phyloP scores from a whole-genome alignment of 2,329 filamentous ascomycete genomes.

The Colletotrichum tofieldiae region DNA sequence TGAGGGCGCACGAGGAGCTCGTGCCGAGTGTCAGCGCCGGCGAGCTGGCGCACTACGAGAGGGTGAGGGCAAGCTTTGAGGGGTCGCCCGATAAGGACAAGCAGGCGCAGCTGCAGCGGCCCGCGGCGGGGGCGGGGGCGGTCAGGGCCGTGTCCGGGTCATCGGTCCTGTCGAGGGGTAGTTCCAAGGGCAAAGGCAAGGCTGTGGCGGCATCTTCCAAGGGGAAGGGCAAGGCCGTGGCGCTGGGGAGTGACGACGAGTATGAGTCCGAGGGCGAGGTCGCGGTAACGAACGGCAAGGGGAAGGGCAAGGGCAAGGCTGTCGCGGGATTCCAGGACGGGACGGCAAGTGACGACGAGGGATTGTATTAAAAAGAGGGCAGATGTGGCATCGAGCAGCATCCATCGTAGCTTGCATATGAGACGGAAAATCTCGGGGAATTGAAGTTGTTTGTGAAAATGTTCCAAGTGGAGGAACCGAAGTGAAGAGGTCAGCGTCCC shows the following conservation, averaged over 20 bases:
- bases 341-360: slow-evolving; percentile 71
- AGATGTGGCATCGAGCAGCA: background rate
- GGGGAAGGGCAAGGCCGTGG: slow-evolving; percentile 57
- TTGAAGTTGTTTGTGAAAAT: background rate
- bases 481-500: background rate
- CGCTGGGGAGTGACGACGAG: slow-evolving; percentile 52
- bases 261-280: slow-evolving; percentile 52
- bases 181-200: slow-evolving; percentile 56
- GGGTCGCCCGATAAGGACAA: slow-evolving; percentile 66
- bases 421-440: background rate
- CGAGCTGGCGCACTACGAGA: slow-evolving; percentile 92
- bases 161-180: slow-evolving; percentile 48
- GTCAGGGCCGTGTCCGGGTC: slow-evolving; percentile 48
- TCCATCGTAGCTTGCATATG: background rate
- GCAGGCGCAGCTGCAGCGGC: slow-evolving; percentile 49
- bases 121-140: background rate
- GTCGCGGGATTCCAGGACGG: slow-evolving; percentile 67
- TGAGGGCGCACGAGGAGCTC: slow-evolving; percentile 84
- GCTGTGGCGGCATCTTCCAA: slow-evolving; percentile 52
- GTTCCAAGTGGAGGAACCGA: background rate
- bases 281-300: slow-evolving; percentile 48
- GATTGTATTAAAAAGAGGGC: slow-evolving; percentile 62
- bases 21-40: slow-evolving; percentile 95
- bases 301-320: slow-evolving; percentile 73
- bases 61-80: slow-evolving; percentile 88